Percentiles rank a stretch among this genome's conserved stretches.
These are phyloP conservation scores for Sorghum bicolor DNA, from an alignment of 176 grass and related monocot genomes.

Conservation along the genomic window DNA sequence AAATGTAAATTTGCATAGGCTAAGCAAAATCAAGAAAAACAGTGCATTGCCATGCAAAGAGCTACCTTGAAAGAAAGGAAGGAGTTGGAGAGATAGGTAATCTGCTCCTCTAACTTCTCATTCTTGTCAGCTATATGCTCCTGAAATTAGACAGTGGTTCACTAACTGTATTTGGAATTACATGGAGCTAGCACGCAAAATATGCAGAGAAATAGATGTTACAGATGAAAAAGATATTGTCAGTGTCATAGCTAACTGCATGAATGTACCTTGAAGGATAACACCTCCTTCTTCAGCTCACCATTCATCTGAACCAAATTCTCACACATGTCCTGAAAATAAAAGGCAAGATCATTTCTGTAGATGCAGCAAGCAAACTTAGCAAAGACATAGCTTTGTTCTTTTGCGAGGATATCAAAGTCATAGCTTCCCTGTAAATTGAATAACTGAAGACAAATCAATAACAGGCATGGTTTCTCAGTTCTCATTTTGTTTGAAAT, in stretches of 20 bases:
- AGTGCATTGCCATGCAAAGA: conserved; percentile 5
- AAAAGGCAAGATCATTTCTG: not conserved
- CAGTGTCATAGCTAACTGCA: not conserved
- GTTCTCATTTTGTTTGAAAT: conserved; percentile 6
- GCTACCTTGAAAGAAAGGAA: conserved; percentile 61
- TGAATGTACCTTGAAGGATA: conserved; percentile 47
- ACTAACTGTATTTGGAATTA: not conserved
- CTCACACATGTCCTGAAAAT: conserved; percentile 53
- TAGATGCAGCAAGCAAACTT: conserved; percentile 10
- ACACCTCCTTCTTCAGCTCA: conserved; percentile 43
- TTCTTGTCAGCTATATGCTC: conserved; percentile 44
- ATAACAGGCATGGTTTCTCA: not conserved
- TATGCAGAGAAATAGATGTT: not conserved
- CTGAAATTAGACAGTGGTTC: conserved; percentile 29
- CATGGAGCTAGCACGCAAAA: not conserved
- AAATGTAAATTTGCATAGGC: not conserved
- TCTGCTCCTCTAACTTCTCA: conserved; percentile 54
- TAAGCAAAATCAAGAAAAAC: not conserved
- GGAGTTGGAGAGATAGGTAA: conserved; percentile 42
- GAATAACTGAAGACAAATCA: not conserved
- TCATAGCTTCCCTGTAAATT: not conserved
- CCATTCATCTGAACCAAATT: conserved; percentile 31
- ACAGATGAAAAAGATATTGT: not conserved
- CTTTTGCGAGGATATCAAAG: not conserved
- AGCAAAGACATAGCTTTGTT: not conserved